These are phyloP conservation scores for Neurospora crassa DNA, from an alignment of 2,329 filamentous ascomycete genomes.

Conservation along the genomic window DNA sequence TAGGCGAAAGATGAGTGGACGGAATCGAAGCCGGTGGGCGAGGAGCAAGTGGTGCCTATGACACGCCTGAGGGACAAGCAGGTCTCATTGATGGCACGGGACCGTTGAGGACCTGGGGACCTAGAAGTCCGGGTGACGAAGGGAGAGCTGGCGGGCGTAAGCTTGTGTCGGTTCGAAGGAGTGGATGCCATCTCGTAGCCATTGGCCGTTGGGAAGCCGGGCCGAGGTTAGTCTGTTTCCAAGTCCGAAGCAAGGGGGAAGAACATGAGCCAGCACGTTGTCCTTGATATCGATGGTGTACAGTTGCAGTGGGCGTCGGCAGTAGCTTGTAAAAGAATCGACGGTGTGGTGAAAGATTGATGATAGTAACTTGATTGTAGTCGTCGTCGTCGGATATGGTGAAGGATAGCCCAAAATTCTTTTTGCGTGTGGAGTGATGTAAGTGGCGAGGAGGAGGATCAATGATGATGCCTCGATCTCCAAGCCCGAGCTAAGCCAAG, in stretches of 20 bases:
- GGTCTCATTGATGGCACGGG: slow-evolving; percentile 42
- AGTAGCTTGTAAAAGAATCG: background rate
- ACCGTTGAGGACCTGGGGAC: slow-evolving; percentile 43
- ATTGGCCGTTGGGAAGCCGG: slow-evolving; percentile 29
- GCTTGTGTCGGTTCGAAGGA: slow-evolving; percentile 52
- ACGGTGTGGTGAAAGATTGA: background rate
- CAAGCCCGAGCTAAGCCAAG: background rate
- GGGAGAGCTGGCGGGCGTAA: slow-evolving; percentile 71
- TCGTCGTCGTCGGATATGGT: background rate
- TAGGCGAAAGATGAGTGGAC: slow-evolving; percentile 76
- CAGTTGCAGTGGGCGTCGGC: background rate
- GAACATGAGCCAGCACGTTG: background rate
- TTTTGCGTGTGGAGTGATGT: background rate
- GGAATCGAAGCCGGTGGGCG: slow-evolving; percentile 77
- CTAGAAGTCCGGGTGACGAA: slow-evolving; percentile 52
- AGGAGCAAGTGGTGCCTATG: slow-evolving; percentile 80
- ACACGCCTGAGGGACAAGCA: slow-evolving; percentile 71
- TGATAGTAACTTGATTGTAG: background rate
- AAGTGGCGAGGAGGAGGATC: background rate
- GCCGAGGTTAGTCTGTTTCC: background rate
- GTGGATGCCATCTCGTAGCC: slow-evolving; percentile 49
- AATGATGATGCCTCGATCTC: background rate
- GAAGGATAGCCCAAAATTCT: background rate
- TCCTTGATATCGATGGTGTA: background rate
- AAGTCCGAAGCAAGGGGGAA: background rate